phyloP scores from a whole-genome alignment of 345 rosid genomes.

The Ceriops zippeliana region DNA sequence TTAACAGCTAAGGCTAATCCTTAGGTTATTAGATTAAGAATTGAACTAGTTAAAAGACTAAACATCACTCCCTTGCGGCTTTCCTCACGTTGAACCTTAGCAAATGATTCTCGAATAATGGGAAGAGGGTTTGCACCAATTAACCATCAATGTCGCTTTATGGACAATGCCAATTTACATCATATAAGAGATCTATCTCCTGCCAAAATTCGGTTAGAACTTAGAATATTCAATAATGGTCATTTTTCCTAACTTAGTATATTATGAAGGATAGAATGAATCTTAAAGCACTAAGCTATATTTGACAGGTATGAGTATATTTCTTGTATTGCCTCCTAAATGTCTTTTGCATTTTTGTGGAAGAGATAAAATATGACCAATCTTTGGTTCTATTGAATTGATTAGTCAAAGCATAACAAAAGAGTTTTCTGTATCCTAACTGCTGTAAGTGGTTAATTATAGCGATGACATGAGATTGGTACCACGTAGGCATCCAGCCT shows the following conservation, averaged over 20 bases:
- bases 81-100: background rate
- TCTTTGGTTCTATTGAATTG: slow-evolving; percentile 2
- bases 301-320: background rate
- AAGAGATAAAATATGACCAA: slow-evolving; percentile 3
- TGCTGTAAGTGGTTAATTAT: too few relatives aligned
- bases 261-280: background rate
- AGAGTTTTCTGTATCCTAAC: background rate
- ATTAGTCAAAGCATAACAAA: background rate
- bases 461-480: too few relatives aligned
- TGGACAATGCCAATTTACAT: background rate
- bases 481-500: too few relatives aligned
- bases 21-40: too few relatives aligned
- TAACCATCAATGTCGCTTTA: background rate
- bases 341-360: background rate
- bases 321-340: background rate
- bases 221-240: background rate
- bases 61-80: background rate
- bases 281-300: background rate
- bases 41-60: background rate
- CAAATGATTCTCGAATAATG: background rate
- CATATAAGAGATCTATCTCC: background rate
- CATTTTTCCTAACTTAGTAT: too few relatives aligned
- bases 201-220: background rate
- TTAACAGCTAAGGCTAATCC: too few relatives aligned
- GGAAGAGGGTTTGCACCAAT: background rate